Base-by-base conservation (phyloP, 2,329 filamentous ascomycete species). In the Trichoderma gracile region DNA sequence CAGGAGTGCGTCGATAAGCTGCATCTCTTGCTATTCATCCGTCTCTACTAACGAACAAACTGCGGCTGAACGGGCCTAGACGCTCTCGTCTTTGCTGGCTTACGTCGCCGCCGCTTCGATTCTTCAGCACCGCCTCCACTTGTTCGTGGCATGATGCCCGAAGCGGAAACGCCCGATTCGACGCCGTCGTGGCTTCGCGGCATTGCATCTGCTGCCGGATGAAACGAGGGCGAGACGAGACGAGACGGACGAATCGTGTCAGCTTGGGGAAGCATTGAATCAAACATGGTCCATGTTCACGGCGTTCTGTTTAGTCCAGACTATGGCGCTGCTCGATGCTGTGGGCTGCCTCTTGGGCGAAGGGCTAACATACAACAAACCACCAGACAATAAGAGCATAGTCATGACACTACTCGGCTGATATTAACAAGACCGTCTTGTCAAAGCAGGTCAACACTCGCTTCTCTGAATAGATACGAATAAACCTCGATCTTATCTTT, bases 31-130 rank as follows among this genome's bases (percentile, higher is more conserved):
- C 9, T 50, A 14, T 23, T 50, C 27, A 58, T n/a, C n/a, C n/a
- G n/a, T n/a, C n/a, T n/a, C n/a, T n/a, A 40, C 40, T 33, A 9
- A 33, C 30, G 10, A 27, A 38, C 10, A 19, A 15, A 21, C 56
- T 30, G 57, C 57, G 57, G 57, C 57, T 60, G 57, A 60, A 60
- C 15, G 21, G 57, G 12, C 57, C 47, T 61, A 61, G 25, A 61
- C 15, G 12, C 3, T 38, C 33, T 38, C 33, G 33, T 38, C n/a
- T 43, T 9, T 12, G 33, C 23, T 19, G 33, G 47, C 49, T 62
- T 62, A 62, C 59, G 59, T 62, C 57, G 46, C 46, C 59, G 9
- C 15, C 19, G 10, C 17, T 33, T 33, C 25, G 58, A 27, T 43
- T 61, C 46, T 50, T 50, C 57, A 40, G 30, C 57, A 54, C 47